Evolutionary conservation across 192 early-diverging fungal genomes (phyloP).

Genomic region (Coemansia sp.): DNA sequence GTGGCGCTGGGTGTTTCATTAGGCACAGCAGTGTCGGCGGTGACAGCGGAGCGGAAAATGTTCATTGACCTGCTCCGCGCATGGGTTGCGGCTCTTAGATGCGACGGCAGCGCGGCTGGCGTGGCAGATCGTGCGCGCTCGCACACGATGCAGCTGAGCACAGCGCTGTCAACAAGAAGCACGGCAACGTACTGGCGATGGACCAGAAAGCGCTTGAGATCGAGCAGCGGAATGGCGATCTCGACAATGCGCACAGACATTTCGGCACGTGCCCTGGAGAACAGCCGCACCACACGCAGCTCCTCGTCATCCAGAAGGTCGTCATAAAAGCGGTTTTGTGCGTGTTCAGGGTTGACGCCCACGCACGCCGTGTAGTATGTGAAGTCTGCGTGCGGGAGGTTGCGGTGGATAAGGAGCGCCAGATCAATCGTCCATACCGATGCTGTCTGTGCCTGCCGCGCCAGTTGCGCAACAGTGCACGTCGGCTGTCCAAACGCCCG

Average conservation of each 20-base stretch:
- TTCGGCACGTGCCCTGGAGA: conserved; percentile 69
- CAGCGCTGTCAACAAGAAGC: conserved; percentile 73
- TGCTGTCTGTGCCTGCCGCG: conserved; percentile 57
- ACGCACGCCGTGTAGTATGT: conserved; percentile 89
- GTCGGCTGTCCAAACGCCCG: conserved; percentile 60
- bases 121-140: conserved; percentile 13
- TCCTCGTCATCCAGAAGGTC: conserved; percentile 69
- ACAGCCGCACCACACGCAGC: conserved; percentile 71
- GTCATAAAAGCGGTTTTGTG: conserved; percentile 67
- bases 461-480: conserved; percentile 59
- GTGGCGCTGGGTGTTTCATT: not conserved
- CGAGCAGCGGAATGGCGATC: conserved; percentile 72
- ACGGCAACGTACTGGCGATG: conserved; percentile 74
- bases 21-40: not conserved
- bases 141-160: conserved; percentile 67
- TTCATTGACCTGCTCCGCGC: conserved; percentile 17
- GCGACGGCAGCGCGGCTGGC: conserved; percentile 9
- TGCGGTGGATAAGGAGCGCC: conserved; percentile 72
- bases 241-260: conserved; percentile 70
- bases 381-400: conserved; percentile 71
- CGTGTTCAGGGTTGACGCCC: conserved; percentile 77
- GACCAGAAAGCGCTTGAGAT: conserved; percentile 82
- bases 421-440: conserved; percentile 92
- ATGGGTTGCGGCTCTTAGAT: not conserved
- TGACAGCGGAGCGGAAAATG: conserved; percentile 20